phyloP scores from a whole-genome alignment of 345 rosid genomes.

The Litchi chinensis region DNA sequence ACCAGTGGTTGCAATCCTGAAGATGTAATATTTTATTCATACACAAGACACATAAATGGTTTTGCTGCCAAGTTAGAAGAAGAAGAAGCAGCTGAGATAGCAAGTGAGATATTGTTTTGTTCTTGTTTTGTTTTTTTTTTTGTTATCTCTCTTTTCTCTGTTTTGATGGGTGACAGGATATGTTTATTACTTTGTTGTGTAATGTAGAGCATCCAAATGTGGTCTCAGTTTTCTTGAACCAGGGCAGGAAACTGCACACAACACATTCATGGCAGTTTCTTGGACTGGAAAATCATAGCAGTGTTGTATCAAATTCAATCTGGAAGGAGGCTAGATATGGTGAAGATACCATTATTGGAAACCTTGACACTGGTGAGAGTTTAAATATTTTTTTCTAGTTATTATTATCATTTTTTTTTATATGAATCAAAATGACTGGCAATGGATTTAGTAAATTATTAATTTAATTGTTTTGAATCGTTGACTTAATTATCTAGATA shows the following conservation, averaged over 20 bases:
- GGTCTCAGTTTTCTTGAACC: slow-evolving; percentile 71
- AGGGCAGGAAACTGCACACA: slow-evolving; percentile 73
- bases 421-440: neutral
- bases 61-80: slow-evolving; percentile 75
- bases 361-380: slow-evolving; percentile 77
- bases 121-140: slow-evolving; percentile 6
- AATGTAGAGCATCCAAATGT: slow-evolving; percentile 73
- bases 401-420: neutral
- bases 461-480: neutral
- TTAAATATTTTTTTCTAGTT: neutral
- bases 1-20: slow-evolving; percentile 51
- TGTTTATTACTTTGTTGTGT: neutral
- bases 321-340: slow-evolving; percentile 81
- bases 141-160: slow-evolving; percentile 10
- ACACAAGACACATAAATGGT: slow-evolving; percentile 78
- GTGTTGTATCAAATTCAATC: slow-evolving; percentile 41
- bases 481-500: slow-evolving; percentile 9
- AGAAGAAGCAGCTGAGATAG: slow-evolving; percentile 51
- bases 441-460: slow-evolving; percentile 5
- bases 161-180: neutral
- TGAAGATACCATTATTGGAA: slow-evolving; percentile 77
- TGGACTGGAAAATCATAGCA: slow-evolving; percentile 55
- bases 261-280: slow-evolving; percentile 95
- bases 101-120: slow-evolving; percentile 37
- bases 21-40: slow-evolving; percentile 70